Conservation (phyloP, 495 filamentous ascomycete species). For the Penicillium argentinense region DNA sequence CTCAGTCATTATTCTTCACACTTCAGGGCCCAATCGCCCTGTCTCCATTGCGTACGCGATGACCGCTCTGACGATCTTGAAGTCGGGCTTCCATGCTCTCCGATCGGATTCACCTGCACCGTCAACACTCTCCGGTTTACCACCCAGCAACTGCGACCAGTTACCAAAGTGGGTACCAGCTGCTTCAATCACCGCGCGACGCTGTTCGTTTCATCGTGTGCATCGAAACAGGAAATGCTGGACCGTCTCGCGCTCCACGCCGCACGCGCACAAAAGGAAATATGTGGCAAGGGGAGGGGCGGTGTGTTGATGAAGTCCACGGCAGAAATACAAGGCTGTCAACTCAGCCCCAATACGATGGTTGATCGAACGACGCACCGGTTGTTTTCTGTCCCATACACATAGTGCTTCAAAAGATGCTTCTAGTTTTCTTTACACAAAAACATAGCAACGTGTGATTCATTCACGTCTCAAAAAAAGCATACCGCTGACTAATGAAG, state of each 20-base stretch:
- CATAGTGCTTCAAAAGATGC: too few relatives aligned
- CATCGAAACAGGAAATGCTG: slow-evolving; percentile 26
- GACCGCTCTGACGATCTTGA: slow-evolving; percentile 29
- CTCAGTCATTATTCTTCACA: not conserved
- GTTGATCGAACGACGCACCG: too few relatives aligned
- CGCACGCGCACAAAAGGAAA: slow-evolving; percentile 26
- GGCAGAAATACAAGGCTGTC: too few relatives aligned
- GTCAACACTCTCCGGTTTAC: slow-evolving; percentile 28
- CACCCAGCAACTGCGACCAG: slow-evolving; percentile 31
- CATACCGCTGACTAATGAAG: too few relatives aligned
- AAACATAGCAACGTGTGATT: too few relatives aligned
- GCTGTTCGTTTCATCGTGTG: too few relatives aligned
- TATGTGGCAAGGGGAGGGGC: too few relatives aligned
- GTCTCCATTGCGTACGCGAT: slow-evolving; percentile 34
- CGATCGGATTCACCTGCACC: slow-evolving; percentile 22
- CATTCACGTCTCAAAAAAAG: too few relatives aligned
- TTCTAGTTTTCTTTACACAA: too few relatives aligned
- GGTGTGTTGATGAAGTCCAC: too few relatives aligned
- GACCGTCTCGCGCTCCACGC: slow-evolving; percentile 30
- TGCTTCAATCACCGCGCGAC: slow-evolving; percentile 5
- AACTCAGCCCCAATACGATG: too few relatives aligned
- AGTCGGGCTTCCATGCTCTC: slow-evolving; percentile 30
- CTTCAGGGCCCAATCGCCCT: slow-evolving; percentile 10
- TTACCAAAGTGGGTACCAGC: not conserved
- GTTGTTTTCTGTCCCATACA: too few relatives aligned